Base-by-base conservation (phyloP, 192 early-diverging fungal genomes). In the Coemansia nantahalensis region DNA sequence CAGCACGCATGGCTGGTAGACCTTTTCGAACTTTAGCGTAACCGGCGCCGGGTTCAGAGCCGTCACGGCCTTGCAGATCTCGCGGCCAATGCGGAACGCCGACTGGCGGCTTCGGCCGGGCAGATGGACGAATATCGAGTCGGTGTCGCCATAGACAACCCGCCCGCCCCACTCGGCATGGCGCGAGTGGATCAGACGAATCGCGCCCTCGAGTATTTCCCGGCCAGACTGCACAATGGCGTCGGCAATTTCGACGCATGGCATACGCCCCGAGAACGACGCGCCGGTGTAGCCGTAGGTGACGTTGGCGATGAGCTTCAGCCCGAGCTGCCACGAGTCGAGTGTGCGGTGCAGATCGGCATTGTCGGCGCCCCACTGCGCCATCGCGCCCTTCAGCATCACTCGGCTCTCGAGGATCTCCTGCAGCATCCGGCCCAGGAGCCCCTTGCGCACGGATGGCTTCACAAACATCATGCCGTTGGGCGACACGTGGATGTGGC, bases 91-190 rank as follows among this genome's bases (percentile, higher is more conserved):
- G n/a, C 70, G 57, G 63, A 94, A 92, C 0, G 95, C 95, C 18
- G 82, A 59, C 32, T 82, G 76, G 24, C 84, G 79, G 2, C 83
- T 83, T 26, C 63, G 65, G 11, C 88, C 91, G 12, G 83, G 85
- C 31, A 86, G 49, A 39, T 79, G 72, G 4, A 95, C 80, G 83
- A 98, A 98, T 45, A 98, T 65, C 56, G 86, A 87, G 71, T 96
- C 95, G 0, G 95, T 98, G 57, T 98, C 95, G 0, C 93, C 93
- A 66, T 96, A 95, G 0, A 95, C 90, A 2, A 98, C 93, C 12
- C 76, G 65, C 1, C 85, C 90, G 15, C 84, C 82, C 90, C 91
- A 90, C 38, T 63, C 66, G 4, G 54, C 48, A 40, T 64, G 59
- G 17, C 42, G 68, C 11, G 65, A 52, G 36, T 92, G 77, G 30